These are phyloP conservation scores for Pyrrhoderma noxium DNA, from an alignment of 1,284 basidiomycete species.

Conservation along the genomic window DNA sequence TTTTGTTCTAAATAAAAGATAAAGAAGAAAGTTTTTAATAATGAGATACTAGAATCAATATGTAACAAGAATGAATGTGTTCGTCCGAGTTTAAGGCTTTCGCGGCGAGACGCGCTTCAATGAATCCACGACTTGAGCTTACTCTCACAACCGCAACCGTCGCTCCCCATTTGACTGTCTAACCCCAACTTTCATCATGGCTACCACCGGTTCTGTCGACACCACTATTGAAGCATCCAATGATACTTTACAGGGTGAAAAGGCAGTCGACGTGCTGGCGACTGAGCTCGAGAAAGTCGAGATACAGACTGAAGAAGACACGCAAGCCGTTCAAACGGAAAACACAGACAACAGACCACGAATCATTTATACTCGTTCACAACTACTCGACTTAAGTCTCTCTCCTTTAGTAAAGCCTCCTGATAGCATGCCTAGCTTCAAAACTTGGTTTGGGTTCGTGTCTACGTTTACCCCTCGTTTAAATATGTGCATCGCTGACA, in stretches of 20 bases:
- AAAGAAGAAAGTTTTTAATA: neutral
- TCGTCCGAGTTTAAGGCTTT: neutral
- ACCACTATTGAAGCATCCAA: slow-evolving; percentile 6
- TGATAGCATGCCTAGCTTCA: slow-evolving; percentile 68
- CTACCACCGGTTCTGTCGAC: slow-evolving; percentile 17
- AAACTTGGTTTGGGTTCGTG: slow-evolving; percentile 82
- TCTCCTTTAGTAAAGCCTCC: slow-evolving; percentile 75
- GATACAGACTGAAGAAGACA: slow-evolving; percentile 29
- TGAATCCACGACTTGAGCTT: neutral
- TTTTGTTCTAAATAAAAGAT: neutral
- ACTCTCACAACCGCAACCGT: slow-evolving; percentile 1
- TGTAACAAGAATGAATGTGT: neutral
- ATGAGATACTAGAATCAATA: neutral
- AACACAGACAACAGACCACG: slow-evolving; percentile 25
- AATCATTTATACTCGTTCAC: slow-evolving; percentile 53
- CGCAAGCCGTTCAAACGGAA: slow-evolving; percentile 25
- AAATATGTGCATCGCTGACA: slow-evolving; percentile 17
- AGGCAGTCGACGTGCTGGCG: slow-evolving; percentile 26
- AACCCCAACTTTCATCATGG: slow-evolving; percentile 9
- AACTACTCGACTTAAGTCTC: slow-evolving; percentile 59
- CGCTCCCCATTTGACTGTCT: slow-evolving; percentile 1
- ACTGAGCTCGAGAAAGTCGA: slow-evolving; percentile 31
- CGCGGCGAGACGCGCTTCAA: neutral
- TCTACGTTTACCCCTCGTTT: slow-evolving; percentile 13
- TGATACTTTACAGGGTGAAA: slow-evolving; percentile 14